These are phyloP conservation scores for Fusarium chaquense DNA, from an alignment of 2,329 filamentous ascomycete species.

Conservation along the genomic window DNA sequence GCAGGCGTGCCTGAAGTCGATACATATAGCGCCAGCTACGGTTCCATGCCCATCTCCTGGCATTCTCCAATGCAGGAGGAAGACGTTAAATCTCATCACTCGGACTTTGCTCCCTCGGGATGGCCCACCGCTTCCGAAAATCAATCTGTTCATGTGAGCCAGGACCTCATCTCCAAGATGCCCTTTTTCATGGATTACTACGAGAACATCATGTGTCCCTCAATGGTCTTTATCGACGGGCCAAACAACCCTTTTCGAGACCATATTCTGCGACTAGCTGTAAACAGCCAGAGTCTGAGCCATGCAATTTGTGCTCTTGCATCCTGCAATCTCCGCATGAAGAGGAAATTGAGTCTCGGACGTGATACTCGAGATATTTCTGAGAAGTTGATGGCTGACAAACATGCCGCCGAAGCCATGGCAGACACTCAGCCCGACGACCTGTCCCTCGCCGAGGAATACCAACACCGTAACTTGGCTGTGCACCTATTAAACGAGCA, in stretches of 20 bases:
- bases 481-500: slow-evolving; percentile 87
- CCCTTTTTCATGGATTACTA: slow-evolving; percentile 94
- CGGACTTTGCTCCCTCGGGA: slow-evolving; percentile 60
- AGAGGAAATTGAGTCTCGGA: slow-evolving; percentile 73
- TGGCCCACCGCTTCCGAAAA: slow-evolving; percentile 62
- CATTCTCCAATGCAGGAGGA: slow-evolving; percentile 58
- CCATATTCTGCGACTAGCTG: slow-evolving; percentile 82
- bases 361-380: slow-evolving; percentile 65
- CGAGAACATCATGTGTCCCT: slow-evolving; percentile 89
- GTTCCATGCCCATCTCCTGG: slow-evolving; percentile 63
- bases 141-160: slow-evolving; percentile 64
- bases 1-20: slow-evolving; percentile 66
- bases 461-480: slow-evolving; percentile 83
- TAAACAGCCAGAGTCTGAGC: slow-evolving; percentile 83
- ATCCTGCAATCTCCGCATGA: slow-evolving; percentile 91
- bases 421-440: slow-evolving; percentile 67
- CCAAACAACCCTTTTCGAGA: slow-evolving; percentile 87
- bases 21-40: slow-evolving; percentile 63
- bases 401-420: slow-evolving; percentile 58
- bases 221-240: slow-evolving; percentile 90
- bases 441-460: slow-evolving; percentile 79
- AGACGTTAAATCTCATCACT: slow-evolving; percentile 58
- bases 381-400: slow-evolving; percentile 62
- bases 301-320: slow-evolving; percentile 92
- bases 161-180: slow-evolving; percentile 79